Evolutionary conservation across 306 rosid genomes (phyloP).

Genomic region (Vicia sativa): DNA sequence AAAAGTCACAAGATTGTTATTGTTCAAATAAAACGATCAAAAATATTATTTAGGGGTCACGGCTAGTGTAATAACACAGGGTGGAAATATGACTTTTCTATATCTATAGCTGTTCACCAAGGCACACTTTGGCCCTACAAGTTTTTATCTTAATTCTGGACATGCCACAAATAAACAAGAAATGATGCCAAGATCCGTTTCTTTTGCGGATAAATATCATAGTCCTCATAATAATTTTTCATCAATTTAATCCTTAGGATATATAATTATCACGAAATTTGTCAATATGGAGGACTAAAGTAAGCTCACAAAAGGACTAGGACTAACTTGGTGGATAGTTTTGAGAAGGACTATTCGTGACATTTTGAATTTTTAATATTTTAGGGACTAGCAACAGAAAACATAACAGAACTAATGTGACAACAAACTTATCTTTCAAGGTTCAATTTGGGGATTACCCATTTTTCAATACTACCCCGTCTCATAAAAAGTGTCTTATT

Average conservation of each 20-base stretch:
- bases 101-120: background rate
- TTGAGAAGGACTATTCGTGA: background rate
- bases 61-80: no score
- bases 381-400: slow-evolving; percentile 4
- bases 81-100: no score
- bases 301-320: background rate
- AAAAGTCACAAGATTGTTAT: background rate
- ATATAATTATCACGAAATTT: background rate
- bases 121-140: background rate
- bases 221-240: background rate
- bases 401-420: background rate
- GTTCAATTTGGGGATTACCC: background rate
- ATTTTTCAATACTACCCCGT: no score
- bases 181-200: background rate
- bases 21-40: background rate
- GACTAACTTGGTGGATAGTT: background rate
- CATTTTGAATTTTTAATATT: background rate
- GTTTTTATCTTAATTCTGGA: background rate
- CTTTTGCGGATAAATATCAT: background rate
- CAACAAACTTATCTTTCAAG: background rate
- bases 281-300: background rate
- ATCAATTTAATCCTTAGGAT: background rate
- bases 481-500: no score
- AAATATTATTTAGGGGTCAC: no score
- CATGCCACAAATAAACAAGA: background rate